Base-by-base conservation (phyloP, 2,329 filamentous ascomycete genomes). In the Aspergillus floridensis region DNA sequence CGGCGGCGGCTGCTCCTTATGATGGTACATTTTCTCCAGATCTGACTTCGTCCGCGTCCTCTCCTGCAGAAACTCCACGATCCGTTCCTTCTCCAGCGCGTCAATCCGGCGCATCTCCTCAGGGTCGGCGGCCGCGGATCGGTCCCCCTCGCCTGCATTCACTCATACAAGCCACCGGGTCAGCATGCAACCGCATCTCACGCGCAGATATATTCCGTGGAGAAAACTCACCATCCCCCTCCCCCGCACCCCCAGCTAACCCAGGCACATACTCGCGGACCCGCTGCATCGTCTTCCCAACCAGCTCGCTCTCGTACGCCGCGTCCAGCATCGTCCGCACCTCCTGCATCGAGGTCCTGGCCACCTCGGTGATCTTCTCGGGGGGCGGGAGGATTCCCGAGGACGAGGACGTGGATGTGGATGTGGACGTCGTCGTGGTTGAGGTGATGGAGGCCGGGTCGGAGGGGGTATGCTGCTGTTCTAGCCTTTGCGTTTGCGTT, bases 41-140 rank as follows among this genome's bases (percentile, higher is more conserved):
- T 58, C 52, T 2, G 62, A 59, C 5, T 59, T 65, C 22, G 69
- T 74, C 60, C 62, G 67, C 53, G 75, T 65, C 54, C 67, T 69
- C 10, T 72, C 67, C 55, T 67, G 66, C 2, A 76, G 59, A 26
- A 72, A 76, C 26, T 74, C 73, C 21, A 65, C 68, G 7, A 75
- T 62, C 47, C 64, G 65, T n/a, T 73, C 72, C 31, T 63, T 61
- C 10, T 70, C 66, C 66, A 74, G 61, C 2, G 63, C 57, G 47
- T 74, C 68, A 21, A 74, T 72, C 8, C 51, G 29, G 11, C 67
- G 58, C 22, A 59, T 56, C 16, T 73, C 70, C 5, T 69, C 59
- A 4, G 58, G 29, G 22, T 60, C 51, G 2, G 58, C 57, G 7
- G 35, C n/a, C n/a, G n/a, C 38, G 38, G 1, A 8, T 7, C 14